Conservation (phyloP, 176 grass and related monocot species). For the Zoysia pacifica region DNA sequence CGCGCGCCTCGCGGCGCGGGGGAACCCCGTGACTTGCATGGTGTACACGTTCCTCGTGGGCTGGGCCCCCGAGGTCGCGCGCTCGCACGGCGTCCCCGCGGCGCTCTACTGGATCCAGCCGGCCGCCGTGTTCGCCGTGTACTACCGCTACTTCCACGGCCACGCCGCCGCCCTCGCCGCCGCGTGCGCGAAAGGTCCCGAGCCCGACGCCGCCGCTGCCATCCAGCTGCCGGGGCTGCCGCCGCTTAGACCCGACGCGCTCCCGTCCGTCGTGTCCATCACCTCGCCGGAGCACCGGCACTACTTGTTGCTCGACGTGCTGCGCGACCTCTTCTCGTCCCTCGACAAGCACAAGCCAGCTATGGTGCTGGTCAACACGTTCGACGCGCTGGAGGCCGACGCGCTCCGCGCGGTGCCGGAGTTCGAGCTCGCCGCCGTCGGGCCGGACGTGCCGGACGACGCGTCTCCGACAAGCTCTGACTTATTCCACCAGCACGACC, state of each 20-base stretch:
- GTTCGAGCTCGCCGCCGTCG: conserved; percentile 44
- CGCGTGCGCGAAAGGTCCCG: not conserved
- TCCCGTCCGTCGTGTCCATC: conserved; percentile 40
- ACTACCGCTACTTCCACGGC: conserved; percentile 76
- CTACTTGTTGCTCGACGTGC: not conserved
- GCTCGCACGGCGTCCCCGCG: conserved; percentile 23
- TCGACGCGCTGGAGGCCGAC: conserved; percentile 48
- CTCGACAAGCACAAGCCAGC: conserved; percentile 10
- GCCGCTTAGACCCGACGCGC: conserved; percentile 20
- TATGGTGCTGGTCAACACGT: conserved; percentile 47
- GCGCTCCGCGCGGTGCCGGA: conserved; percentile 29
- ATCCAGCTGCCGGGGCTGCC: conserved; percentile 50
- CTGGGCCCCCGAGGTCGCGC: conserved; percentile 47
- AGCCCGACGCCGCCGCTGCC: not conserved
- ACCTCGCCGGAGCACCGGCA: not conserved
- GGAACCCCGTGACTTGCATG: conserved; percentile 54
- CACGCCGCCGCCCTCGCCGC: conserved; percentile 31
- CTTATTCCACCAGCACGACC: not conserved
- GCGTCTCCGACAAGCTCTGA: not conserved
- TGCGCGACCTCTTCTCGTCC: conserved; percentile 18
- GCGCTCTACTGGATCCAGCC: conserved; percentile 60
- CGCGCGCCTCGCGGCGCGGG: conserved; percentile 32
- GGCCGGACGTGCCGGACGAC: conserved; percentile 30
- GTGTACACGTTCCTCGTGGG: conserved; percentile 47
- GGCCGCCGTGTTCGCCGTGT: conserved; percentile 46